A percentile compares a stretch with the other conserved stretches of the same genome.
These are phyloP conservation scores for Pythium aristosporum DNA, from an alignment of 352 stramenopile species.

Conservation along the genomic window DNA sequence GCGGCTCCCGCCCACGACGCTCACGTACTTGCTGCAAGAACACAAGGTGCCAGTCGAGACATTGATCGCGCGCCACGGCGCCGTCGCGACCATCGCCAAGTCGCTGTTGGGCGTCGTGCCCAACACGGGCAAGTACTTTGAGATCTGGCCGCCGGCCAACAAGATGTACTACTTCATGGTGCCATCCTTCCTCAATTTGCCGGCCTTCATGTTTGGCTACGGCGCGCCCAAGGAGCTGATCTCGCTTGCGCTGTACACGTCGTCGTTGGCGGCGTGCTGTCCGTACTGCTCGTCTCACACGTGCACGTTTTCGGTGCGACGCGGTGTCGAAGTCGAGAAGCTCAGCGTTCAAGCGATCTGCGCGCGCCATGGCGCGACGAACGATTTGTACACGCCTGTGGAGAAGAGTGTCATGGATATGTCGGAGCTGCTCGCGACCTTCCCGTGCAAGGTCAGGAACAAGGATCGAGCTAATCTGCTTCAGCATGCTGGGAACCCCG, in stretches of 20 bases:
- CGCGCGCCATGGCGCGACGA: slow-evolving; percentile 11
- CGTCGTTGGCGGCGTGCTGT: slow-evolving; percentile 20
- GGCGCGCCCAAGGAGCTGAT: slow-evolving; percentile 24
- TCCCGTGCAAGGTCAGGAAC: slow-evolving; percentile 26
- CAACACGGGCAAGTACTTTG: slow-evolving; percentile 27
- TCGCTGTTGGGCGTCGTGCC: slow-evolving; percentile 19
- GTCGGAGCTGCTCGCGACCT: slow-evolving; percentile 17
- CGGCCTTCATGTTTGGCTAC: slow-evolving; percentile 23
- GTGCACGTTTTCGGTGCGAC: slow-evolving; percentile 21
- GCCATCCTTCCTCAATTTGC: slow-evolving; percentile 23
- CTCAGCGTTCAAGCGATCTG: slow-evolving; percentile 17
- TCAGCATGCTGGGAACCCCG: slow-evolving; percentile 8
- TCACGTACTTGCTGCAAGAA: slow-evolving; percentile 25
- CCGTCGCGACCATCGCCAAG: slow-evolving; percentile 21
- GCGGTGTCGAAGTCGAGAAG: slow-evolving; percentile 17
- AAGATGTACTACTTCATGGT: slow-evolving; percentile 28
- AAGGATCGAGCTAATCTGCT: slow-evolving; percentile 12
- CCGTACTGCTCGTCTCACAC: slow-evolving; percentile 28
- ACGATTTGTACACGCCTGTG: slow-evolving; percentile 14
- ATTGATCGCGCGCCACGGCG: slow-evolving; percentile 18
- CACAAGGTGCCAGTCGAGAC: slow-evolving; percentile 19
- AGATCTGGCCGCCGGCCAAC: slow-evolving; percentile 27
- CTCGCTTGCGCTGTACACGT: slow-evolving; percentile 21
- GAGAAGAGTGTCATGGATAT: slow-evolving; percentile 24
- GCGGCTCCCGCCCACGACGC: slow-evolving; percentile 19